These are phyloP conservation scores for Coniochaeta sp. DNA, from an alignment of 2,329 filamentous ascomycete species.

Conservation along the genomic window DNA sequence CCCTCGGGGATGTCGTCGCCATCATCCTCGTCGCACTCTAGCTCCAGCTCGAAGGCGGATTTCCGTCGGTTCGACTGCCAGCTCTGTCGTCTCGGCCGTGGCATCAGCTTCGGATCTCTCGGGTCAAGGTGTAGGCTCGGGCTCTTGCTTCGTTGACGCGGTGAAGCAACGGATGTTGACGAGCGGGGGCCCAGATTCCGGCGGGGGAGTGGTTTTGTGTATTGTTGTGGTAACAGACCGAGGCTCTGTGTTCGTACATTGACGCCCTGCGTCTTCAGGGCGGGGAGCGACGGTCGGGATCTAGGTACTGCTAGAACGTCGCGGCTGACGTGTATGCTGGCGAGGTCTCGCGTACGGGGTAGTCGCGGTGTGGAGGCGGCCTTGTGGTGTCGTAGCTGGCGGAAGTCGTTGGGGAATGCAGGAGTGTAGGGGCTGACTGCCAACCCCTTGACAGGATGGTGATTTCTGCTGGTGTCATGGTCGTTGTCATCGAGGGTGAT, in stretches of 20 bases:
- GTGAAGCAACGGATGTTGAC: conserved; percentile 30
- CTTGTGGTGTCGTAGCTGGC: conserved; percentile 22
- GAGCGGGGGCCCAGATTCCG: conserved; percentile 30
- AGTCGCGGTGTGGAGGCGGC: conserved; percentile 20
- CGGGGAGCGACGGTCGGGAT: conserved; percentile 35
- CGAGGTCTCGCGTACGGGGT: conserved; percentile 21
- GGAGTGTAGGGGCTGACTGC: conserved; percentile 41
- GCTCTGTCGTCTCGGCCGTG: conserved; percentile 51
- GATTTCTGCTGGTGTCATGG: conserved; percentile 24
- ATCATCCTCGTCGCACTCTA: conserved; percentile 70
- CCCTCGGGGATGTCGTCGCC: conserved; percentile 74
- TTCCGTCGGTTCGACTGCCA: conserved; percentile 68
- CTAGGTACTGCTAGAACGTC: conserved; percentile 22
- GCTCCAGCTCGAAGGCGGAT: conserved; percentile 62
- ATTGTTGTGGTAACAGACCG: conserved; percentile 22
- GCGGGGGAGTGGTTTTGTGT: conserved; percentile 19
- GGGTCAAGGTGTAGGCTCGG: conserved; percentile 39
- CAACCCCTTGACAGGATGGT: conserved; percentile 26
- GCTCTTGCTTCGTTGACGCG: conserved; percentile 44
- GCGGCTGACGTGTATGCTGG: conserved; percentile 22
- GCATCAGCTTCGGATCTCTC: conserved; percentile 30
- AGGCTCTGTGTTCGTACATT: conserved; percentile 46
- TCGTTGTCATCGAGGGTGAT: conserved; percentile 77
- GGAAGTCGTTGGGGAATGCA: conserved; percentile 27
- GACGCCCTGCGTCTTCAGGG: conserved; percentile 36